Percentiles rank a stretch among this genome's conserved stretches.
Conservation (phyloP, 768 basidiomycete genomes). For the Pleurotus sapidus region DNA sequence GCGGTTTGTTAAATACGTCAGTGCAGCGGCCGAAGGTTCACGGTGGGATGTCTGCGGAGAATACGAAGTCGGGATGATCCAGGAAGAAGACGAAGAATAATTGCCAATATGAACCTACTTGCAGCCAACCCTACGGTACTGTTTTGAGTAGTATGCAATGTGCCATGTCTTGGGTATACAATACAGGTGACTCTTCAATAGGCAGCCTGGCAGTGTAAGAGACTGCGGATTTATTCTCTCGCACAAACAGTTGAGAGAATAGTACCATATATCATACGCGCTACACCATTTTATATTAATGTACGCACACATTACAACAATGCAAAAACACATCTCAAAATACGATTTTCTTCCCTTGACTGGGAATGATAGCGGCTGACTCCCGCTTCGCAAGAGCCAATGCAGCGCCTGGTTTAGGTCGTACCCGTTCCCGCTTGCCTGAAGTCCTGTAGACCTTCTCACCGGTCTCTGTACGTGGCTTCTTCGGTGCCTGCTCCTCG, state of each 20-base stretch:
- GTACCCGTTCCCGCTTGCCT: constrained; percentile 37
- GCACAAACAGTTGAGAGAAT: not conserved
- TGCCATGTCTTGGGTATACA: too few relatives aligned
- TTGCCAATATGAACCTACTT: not conserved
- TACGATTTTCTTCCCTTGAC: constrained; percentile 69
- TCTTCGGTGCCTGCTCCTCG: not conserved
- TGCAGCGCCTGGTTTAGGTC: constrained; percentile 76
- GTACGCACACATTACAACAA: not conserved
- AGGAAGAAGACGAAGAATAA: constrained; percentile 52
- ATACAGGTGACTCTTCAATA: too few relatives aligned
- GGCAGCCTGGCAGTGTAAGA: too few relatives aligned
- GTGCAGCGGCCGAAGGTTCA: constrained; percentile 83
- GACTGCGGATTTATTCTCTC: too few relatives aligned
- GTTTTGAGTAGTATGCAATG: too few relatives aligned
- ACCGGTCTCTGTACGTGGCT: not conserved
- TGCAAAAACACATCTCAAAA: constrained; percentile 39
- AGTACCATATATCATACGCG: not conserved
- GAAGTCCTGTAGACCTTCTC: constrained; percentile 8
- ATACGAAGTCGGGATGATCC: constrained; percentile 84
- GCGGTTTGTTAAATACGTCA: constrained; percentile 94
- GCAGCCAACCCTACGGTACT: too few relatives aligned
- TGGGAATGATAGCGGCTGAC: constrained; percentile 66
- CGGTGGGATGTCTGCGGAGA: constrained; percentile 94
- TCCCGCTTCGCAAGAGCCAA: constrained; percentile 76
- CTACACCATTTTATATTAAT: not conserved